Evolutionary conservation across 768 basidiomycete genomes (phyloP), one percentile per base, ranked within the genome.

Genomic region (Mycena vitilis): DNA sequence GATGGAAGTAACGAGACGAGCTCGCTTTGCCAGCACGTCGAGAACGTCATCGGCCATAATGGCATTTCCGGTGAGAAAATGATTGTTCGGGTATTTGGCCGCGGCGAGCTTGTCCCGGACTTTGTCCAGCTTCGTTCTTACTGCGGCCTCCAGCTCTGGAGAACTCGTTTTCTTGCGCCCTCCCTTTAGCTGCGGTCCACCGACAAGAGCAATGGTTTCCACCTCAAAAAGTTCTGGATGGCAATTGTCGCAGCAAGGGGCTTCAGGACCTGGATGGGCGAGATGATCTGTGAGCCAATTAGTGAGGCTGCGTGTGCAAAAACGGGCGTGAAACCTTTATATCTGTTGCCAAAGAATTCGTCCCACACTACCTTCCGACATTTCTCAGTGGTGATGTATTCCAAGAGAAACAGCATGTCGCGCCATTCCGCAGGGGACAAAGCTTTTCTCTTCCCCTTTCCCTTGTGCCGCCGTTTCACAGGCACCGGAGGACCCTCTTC

Each of bases 291-390:
- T n/a, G n/a, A n/a, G n/a, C n/a, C n/a, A n/a, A n/a, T n/a, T n/a
- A n/a, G n/a, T n/a, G n/a, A n/a, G n/a, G n/a, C n/a, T n/a, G n/a
- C n/a, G n/a, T n/a, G n/a, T n/a, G n/a, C n/a, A n/a, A n/a, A n/a
- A n/a, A n/a, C n/a, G n/a, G n/a, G n/a, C n/a, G n/a, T n/a, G n/a
- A n/a, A n/a, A 71, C 70, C 38, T 48, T 71, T 71, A 3, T 51
- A 18, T 5, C 60, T 37, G 48, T 71, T 71, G 7, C 57, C 48
- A 40, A 61, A 69, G 53, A 20, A 66, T 55, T 55, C 38, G 37
- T 72, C 45, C 71, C 71, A 72, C 1, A 54, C 40, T 8, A 47
- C 10, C 11, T 68, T 52, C 10, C 71, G 63, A 47, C 71, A 72
- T 4, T 38, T 36, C 2, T 12, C 4, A 0, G 67, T 72, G 1